These are phyloP conservation scores for Fraxinus baroniana DNA, from an alignment of 305 asterid genomes.

Conservation along the genomic window DNA sequence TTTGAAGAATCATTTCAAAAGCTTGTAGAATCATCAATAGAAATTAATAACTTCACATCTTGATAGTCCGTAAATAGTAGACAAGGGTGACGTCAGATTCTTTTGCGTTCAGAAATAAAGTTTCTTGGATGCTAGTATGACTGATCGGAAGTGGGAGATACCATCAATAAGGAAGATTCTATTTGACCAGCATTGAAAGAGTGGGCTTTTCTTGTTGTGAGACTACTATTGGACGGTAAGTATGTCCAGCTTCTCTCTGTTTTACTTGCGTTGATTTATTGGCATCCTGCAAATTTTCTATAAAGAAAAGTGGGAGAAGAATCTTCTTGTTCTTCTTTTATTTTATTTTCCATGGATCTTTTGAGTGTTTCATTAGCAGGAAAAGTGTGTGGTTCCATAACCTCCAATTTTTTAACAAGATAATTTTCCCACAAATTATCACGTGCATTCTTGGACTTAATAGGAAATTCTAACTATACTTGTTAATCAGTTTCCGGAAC, in stretches of 20 bases:
- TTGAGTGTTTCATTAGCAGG: not conserved
- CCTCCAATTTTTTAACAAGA: not conserved
- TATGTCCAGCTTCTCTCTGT: not conserved
- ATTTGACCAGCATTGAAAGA: not conserved
- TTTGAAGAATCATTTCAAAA: not conserved
- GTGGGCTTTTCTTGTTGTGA: not conserved
- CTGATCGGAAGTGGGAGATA: not conserved
- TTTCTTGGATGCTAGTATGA: not conserved
- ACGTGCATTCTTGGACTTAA: not conserved
- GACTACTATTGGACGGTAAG: not conserved
- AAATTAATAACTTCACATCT: not conserved
- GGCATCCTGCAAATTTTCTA: not conserved
- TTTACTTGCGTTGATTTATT: not conserved
- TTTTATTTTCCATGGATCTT: not conserved
- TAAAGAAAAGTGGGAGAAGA: not conserved
- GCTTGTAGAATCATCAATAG: not conserved
- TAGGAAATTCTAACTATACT: not conserved
- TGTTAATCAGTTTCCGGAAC: not conserved
- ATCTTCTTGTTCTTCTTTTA: not conserved
- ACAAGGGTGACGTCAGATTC: not conserved
- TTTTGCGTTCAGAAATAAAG: not conserved
- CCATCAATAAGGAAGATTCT: not conserved
- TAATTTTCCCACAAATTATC: not conserved
- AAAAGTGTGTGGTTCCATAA: not conserved
- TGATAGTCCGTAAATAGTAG: not conserved